Evolutionary conservation across 176 grass and related monocot species (phyloP).

Genomic region (Oryza nivara): DNA sequence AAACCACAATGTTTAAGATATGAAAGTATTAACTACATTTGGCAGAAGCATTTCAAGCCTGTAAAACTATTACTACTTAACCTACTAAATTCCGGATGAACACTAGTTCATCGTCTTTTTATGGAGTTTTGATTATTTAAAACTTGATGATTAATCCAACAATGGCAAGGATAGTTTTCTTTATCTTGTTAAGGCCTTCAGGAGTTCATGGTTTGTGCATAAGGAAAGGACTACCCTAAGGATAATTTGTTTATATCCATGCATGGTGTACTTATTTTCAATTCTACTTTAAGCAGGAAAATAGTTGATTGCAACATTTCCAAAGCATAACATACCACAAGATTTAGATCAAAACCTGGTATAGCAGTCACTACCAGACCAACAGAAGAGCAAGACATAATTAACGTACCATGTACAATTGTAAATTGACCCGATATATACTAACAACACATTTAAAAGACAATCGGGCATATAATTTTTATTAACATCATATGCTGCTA

Average conservation of each 20-base stretch:
- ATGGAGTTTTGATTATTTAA: not conserved
- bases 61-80: not conserved
- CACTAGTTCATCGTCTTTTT: not conserved
- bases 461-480: not conserved
- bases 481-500: not conserved
- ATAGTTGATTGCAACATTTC: slow-evolving; percentile 3
- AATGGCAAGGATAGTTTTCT: not conserved
- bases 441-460: not conserved
- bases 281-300: not conserved
- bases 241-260: not conserved
- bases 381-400: not conserved
- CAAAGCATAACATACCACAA: not conserved
- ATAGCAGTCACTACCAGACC: not conserved
- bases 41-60: not conserved
- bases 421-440: not conserved
- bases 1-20: not conserved
- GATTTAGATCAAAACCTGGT: not conserved
- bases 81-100: not conserved
- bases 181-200: not conserved
- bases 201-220: not conserved
- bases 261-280: not conserved
- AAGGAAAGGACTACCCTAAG: not conserved
- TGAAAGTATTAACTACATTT: not conserved
- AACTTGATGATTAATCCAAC: not conserved
- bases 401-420: not conserved